Conservation (phyloP, 352 stramenopile species). For the Blastocystis sp. region DNA sequence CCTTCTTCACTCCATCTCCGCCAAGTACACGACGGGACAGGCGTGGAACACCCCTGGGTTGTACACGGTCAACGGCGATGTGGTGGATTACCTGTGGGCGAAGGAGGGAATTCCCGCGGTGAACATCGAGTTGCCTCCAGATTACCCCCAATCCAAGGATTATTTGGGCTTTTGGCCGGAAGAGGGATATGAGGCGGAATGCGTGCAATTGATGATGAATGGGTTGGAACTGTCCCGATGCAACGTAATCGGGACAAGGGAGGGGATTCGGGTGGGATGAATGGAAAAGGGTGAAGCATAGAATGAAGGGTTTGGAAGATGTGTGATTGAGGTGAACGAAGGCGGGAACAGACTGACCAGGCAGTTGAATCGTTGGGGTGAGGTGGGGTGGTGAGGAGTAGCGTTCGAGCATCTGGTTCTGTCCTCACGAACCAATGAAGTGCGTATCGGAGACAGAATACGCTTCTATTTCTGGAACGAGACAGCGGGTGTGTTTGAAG, state of each 20-base stretch:
- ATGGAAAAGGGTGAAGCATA: neutral
- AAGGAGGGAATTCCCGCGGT: slow-evolving; percentile 11
- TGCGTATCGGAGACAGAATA: neutral
- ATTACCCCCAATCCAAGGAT: slow-evolving; percentile 7
- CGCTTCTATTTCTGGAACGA: neutral
- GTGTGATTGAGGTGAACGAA: neutral
- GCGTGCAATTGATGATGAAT: slow-evolving; percentile 15
- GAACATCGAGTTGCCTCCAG: slow-evolving; percentile 28
- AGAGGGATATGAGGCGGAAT: neutral
- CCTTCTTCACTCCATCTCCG: slow-evolving; percentile 25
- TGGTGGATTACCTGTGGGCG: slow-evolving; percentile 36
- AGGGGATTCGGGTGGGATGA: neutral
- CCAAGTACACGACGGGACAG: slow-evolving; percentile 45
- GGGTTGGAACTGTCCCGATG: slow-evolving; percentile 1
- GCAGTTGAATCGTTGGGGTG: neutral
- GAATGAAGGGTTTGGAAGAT: slow-evolving; percentile 41
- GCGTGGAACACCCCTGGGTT: slow-evolving; percentile 40
- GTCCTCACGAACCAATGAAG: too few species aligned
- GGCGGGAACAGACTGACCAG: neutral
- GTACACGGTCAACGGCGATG: slow-evolving; percentile 55
- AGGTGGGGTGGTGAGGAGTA: neutral
- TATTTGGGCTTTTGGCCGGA: slow-evolving; percentile 29
- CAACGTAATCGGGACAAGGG: neutral
- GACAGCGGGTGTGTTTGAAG: neutral
- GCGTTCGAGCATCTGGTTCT: neutral